Base-by-base conservation (phyloP, 1,139 yeast species). In the Candida mesenterica region DNA sequence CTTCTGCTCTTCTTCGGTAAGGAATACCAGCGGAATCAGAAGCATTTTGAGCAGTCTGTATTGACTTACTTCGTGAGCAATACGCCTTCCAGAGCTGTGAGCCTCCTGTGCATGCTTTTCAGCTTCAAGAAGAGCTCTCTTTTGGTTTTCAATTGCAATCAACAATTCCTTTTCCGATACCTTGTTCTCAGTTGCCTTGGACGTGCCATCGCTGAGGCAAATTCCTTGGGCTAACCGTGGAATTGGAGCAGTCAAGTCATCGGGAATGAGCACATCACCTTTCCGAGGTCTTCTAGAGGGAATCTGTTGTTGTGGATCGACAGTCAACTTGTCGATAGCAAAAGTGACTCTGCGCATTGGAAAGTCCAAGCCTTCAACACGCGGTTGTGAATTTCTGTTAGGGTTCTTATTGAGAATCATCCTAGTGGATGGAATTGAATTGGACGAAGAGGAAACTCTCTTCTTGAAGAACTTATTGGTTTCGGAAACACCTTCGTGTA, bases 231-330 rank as follows among this genome's bases (percentile, higher is more conserved):
- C 75, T 22, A 84, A 63, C 43, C 81, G 62, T 16, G 85, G 77
- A 1, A 85, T 79, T 1, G 79, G 79, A 0, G 82, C 82, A 25
- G 68, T 57, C 24, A 81, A 49, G 50, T 84, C 92, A 32, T 82
- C 87, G 0, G 90, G 88, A 9, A 88, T 77, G 25, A 83, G 55
- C 5, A 89, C 90, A 51, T 86, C 82, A 3, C 97, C 97, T 45
- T 74, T 74, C 45, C 76, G 74, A 2, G 97, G 97, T 41, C 82
- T 74, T 47, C 96, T 67, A 1, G 95, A 84, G 1, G 97, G 97
- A 41, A 90, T 85, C 57, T 89, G 97, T 53, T 90, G 97, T 26
- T 96, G 97, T 2, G 97, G 97, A 57, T 90, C 97, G 43, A 68
- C 71, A 1, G 70, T 62, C 34, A 88, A 70, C 41, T 79, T 74